A percentile compares a stretch with the other conserved stretches of the same genome.
These are phyloP conservation scores for Talaromyces stipitatus DNA, from an alignment of 495 filamentous ascomycete species.

Conservation along the genomic window DNA sequence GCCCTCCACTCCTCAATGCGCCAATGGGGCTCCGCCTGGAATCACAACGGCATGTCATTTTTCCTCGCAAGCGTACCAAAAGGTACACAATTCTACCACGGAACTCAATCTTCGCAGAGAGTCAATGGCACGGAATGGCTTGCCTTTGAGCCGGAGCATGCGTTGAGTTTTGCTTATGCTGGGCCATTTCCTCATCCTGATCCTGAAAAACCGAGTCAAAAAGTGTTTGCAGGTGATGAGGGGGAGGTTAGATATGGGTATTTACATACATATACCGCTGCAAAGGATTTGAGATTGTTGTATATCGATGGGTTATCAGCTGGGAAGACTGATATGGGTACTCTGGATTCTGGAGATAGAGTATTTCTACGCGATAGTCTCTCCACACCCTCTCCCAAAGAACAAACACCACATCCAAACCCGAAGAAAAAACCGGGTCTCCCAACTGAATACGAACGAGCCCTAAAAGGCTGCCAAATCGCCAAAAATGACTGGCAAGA, in stretches of 20 bases:
- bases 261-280: conserved; percentile 46
- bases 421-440: background rate
- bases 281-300: conserved; percentile 42
- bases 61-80: conserved; percentile 51
- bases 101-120: conserved; percentile 26
- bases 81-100: conserved; percentile 58
- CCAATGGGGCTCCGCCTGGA: conserved; percentile 59
- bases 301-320: conserved; percentile 59
- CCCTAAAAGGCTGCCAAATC: conserved; percentile 41
- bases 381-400: background rate
- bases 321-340: conserved; percentile 50
- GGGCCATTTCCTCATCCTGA: background rate
- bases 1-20: conserved; percentile 58
- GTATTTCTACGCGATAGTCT: conserved; percentile 33
- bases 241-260: conserved; percentile 30
- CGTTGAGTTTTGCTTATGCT: conserved; percentile 46
- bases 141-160: conserved; percentile 64
- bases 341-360: conserved; percentile 52
- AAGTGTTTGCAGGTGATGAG: background rate
- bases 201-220: background rate
- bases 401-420: background rate
- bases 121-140: conserved; percentile 56
- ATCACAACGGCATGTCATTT: conserved; percentile 64
- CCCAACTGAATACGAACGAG: conserved; percentile 34
- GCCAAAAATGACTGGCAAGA: conserved; percentile 36